Percentiles rank a stretch among this genome's conserved stretches.
phyloP scores from a whole-genome alignment of 2,329 filamentous ascomycete species.

The Apiospora pterosperma region DNA sequence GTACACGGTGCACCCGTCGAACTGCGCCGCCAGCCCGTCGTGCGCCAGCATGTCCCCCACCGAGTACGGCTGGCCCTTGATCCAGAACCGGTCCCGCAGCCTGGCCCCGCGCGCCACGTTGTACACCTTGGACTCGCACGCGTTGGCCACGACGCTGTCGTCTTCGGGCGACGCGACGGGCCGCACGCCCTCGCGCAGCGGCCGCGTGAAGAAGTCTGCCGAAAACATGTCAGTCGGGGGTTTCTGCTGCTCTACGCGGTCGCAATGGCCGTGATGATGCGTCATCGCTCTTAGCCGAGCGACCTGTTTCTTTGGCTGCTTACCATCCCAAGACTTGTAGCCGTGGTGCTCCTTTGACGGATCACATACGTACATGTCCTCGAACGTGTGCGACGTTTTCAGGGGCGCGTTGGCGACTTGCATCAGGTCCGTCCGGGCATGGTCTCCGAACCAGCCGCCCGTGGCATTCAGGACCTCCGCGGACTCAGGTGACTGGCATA shows the following conservation, averaged over 20 bases:
- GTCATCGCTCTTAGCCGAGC: too few species aligned
- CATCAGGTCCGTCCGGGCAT: conserved; percentile 45
- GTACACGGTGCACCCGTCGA: conserved; percentile 54
- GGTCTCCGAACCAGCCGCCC: conserved; percentile 54
- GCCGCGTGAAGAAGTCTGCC: conserved; percentile 53
- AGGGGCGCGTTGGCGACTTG: conserved; percentile 46
- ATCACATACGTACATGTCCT: conserved; percentile 61
- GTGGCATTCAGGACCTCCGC: conserved; percentile 43
- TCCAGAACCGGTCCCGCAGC: conserved; percentile 53
- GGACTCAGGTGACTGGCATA: conserved; percentile 44
- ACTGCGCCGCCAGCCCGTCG: conserved; percentile 41
- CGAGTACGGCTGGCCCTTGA: conserved; percentile 58
- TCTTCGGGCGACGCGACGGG: conserved; percentile 47
- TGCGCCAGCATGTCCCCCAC: conserved; percentile 49
- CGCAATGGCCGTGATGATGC: too few species aligned
- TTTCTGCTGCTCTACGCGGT: too few species aligned
- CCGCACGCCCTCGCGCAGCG: conserved; percentile 42
- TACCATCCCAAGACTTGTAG: conserved; percentile 56
- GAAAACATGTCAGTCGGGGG: neutral
- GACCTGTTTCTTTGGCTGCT: conserved; percentile 7
- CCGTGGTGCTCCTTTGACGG: conserved; percentile 49
- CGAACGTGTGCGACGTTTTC: conserved; percentile 43
- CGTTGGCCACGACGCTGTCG: conserved; percentile 48
- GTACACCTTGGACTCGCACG: conserved; percentile 53
- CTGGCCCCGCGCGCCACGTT: conserved; percentile 34